Percentiles rank a stretch among this genome's conserved stretches.
Conservation (phyloP, 768 basidiomycete genomes). For the Tephrocybe sp. region DNA sequence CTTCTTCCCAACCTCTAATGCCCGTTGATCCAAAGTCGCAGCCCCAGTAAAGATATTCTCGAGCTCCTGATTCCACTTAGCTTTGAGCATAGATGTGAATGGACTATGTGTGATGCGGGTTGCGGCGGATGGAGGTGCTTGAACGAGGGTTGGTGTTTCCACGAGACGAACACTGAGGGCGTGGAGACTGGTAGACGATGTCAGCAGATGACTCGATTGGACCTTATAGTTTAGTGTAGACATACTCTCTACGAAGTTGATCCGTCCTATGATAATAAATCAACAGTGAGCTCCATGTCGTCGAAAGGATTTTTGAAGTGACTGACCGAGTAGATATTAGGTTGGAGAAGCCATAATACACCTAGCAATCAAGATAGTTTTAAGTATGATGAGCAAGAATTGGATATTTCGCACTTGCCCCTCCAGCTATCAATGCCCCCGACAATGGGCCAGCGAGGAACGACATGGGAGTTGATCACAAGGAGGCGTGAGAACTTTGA, state of each 20-base stretch:
- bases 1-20: slow-evolving; percentile 43
- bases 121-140: slow-evolving; percentile 54
- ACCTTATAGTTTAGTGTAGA: background rate
- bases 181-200: slow-evolving; percentile 37
- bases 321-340: slow-evolving; percentile 56
- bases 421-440: slow-evolving; percentile 65
- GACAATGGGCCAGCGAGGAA: slow-evolving; percentile 65
- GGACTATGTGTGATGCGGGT: slow-evolving; percentile 46
- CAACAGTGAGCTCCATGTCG: slow-evolving; percentile 3
- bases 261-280: slow-evolving; percentile 43
- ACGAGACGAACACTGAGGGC: slow-evolving; percentile 46
- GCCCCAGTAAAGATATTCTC: slow-evolving; percentile 41
- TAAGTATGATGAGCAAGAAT: background rate
- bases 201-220: background rate
- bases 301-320: background rate
- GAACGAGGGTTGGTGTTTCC: slow-evolving; percentile 43
- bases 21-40: slow-evolving; percentile 42
- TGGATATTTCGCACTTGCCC: slow-evolving; percentile 37
- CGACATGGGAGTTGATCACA: slow-evolving; percentile 41
- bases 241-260: slow-evolving; percentile 55
- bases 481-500: slow-evolving; percentile 8
- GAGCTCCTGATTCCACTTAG: slow-evolving; percentile 59
- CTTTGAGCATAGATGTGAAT: slow-evolving; percentile 46
- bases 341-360: slow-evolving; percentile 72
- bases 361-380: slow-evolving; percentile 32